Evolutionary conservation across 345 rosid genomes (phyloP), one percentile per base, ranked within the genome.

Genomic region (Geranium brycei): DNA sequence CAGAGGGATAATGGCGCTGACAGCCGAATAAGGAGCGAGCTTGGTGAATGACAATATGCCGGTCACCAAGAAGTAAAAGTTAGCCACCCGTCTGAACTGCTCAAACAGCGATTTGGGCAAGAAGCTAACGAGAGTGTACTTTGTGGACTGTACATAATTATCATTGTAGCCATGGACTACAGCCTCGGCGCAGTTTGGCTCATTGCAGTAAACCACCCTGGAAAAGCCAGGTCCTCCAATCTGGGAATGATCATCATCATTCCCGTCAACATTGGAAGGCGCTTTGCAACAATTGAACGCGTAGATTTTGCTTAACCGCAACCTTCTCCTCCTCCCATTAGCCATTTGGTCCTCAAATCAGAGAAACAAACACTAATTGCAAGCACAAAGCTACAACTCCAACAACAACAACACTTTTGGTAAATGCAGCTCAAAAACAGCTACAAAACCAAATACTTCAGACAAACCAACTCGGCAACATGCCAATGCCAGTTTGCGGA

Each of bases 21-120:
- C 62, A 68, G 93, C 88, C 0, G 87, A 67, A 57, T 84, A 92
- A 69, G 98, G 91, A 17, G 96, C 82, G 17, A 92, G 83, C 32
- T 69, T 2, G 71, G 96, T 89, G 78, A 89, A 89, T 60, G 98
- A 70, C 68, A 91, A 65, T 65, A 85, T 67, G 40, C 92, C 98
- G 66, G 76, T 70, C 15, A 86, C 85, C 71, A 92, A 72, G 76
- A 92, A 92, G 73, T 61, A 92, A 69, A 92, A 92, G 67, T 92
- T 92, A 14, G 98, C 98, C 0, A 89, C 98, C 77, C 98, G 84
- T 58, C 98, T 82, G 35, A 92, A 92, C 80, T 92, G 98, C 79
- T 92, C 96, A 74, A 92, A 92, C 76, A 92, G 81, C 19, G 98
- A 89, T 71, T 92, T 89, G 1, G 98, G 98, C 69, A 89, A 73